Evolutionary conservation across 805 yeast species (phyloP).

Genomic region (Zygosaccharomyces rouxii): DNA sequence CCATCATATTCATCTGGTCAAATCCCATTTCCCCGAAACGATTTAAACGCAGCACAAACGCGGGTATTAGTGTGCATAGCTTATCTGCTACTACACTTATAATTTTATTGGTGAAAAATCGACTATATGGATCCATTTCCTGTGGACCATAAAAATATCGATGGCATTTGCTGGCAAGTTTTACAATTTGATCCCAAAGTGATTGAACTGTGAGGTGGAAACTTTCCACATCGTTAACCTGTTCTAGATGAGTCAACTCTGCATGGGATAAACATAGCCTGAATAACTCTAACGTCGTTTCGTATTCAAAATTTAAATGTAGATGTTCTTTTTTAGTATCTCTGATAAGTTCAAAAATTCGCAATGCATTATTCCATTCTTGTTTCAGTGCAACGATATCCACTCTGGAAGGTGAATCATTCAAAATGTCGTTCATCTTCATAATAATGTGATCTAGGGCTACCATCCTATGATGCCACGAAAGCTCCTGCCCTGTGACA

Average conservation of each 20-base stretch:
- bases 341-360: constrained; percentile 10
- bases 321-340: constrained; percentile 1
- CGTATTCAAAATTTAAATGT: constrained; percentile 22
- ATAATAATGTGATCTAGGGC: constrained; percentile 19
- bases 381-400: constrained; percentile 14
- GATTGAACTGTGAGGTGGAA: constrained; percentile 18
- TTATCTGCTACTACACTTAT: constrained; percentile 28
- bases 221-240: constrained; percentile 8
- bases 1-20: constrained; percentile 15
- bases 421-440: constrained; percentile 19
- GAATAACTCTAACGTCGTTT: constrained; percentile 22
- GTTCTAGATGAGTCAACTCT: constrained; percentile 24
- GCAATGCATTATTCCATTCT: constrained; percentile 11
- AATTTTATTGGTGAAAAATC: constrained; percentile 28
- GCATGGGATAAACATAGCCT: constrained; percentile 23
- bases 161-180: constrained; percentile 20
- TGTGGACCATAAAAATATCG: constrained; percentile 17
- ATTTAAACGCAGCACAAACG: constrained; percentile 25
- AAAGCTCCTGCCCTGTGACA: constrained; percentile 3
- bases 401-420: constrained; percentile 22
- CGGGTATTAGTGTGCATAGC: constrained; percentile 25
- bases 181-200: constrained; percentile 23
- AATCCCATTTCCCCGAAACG: constrained; percentile 14
- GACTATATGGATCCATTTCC: constrained; percentile 16
- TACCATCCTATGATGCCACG: constrained; percentile 23